These are phyloP conservation scores for Theileria parva DNA, from an alignment of 169 alveolate genomes.

Conservation along the genomic window DNA sequence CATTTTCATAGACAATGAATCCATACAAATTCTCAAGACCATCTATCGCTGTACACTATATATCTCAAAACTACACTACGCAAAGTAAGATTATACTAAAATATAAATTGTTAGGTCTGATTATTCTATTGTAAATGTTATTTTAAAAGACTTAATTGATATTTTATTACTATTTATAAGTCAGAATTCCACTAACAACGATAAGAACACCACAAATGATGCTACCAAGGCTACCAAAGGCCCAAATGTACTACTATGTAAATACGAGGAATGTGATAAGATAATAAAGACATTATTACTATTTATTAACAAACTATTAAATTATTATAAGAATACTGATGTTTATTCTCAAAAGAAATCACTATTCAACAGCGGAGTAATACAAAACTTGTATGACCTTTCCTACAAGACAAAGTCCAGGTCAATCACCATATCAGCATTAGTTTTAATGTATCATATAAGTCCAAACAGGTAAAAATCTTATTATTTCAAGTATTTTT, in stretches of 20 bases:
- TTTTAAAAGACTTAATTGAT: slow-evolving; percentile 27
- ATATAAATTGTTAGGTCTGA: slow-evolving; percentile 21
- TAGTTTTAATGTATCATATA: neutral
- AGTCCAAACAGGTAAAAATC: neutral
- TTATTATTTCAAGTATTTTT: neutral
- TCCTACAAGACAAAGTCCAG: neutral
- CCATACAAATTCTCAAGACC: slow-evolving; percentile 23
- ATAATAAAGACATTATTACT: neutral
- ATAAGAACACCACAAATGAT: neutral
- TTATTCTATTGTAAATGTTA: slow-evolving; percentile 20
- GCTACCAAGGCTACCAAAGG: neutral
- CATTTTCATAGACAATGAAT: neutral
- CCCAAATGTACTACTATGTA: neutral
- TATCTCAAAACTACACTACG: slow-evolving; percentile 40
- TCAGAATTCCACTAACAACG: neutral
- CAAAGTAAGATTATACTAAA: slow-evolving; percentile 16
- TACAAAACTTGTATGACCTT: neutral
- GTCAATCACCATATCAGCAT: slow-evolving; percentile 1
- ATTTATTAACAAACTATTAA: slow-evolving; percentile 2
- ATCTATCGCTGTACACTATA: slow-evolving; percentile 45
- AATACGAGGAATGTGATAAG: slow-evolving; percentile 1
- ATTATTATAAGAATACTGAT: neutral
- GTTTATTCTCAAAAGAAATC: neutral
- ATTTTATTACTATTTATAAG: neutral
- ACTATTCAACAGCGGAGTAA: neutral